phyloP scores from a whole-genome alignment of 1,284 basidiomycete species.

The Chiua sp. region DNA sequence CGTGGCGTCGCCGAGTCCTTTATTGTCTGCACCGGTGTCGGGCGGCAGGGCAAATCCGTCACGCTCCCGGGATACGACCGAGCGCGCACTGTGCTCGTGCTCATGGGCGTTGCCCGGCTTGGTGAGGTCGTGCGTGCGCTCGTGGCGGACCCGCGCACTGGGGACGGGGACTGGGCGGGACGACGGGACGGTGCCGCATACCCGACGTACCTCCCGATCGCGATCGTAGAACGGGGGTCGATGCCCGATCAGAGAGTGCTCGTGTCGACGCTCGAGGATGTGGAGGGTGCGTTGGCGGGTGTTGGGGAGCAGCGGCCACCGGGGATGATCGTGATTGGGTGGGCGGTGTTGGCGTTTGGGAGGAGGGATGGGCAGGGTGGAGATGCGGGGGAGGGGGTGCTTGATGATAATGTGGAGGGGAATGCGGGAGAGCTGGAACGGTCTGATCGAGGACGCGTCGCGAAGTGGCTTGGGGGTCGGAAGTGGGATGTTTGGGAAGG shows the following conservation, averaged over 20 bases:
- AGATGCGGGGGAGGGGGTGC: conserved; percentile 48
- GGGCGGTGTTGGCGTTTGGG: conserved; percentile 76
- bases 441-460: conserved; percentile 56
- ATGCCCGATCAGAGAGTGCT: conserved; percentile 92
- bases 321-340: conserved; percentile 95
- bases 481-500: conserved; percentile 68
- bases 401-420: conserved; percentile 43
- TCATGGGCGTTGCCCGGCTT: conserved; percentile 96
- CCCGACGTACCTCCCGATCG: conserved; percentile 83
- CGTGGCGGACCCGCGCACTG: conserved; percentile 18
- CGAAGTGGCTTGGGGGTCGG: conserved; percentile 59
- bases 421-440: conserved; percentile 41
- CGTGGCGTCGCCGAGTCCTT: conserved; percentile 92
- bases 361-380: conserved; percentile 53
- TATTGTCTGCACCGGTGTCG: conserved; percentile 93
- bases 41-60: conserved; percentile 85
- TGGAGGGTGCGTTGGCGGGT: conserved; percentile 75
- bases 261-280: conserved; percentile 76
- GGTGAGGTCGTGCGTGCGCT: conserved; percentile 74
- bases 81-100: conserved; percentile 78
- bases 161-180: conserved; percentile 3
- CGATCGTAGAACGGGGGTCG: conserved; percentile 92
- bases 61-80: conserved; percentile 88
- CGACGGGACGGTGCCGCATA: conserved; percentile 65
- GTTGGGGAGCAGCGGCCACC: conserved; percentile 91